A percentile compares a stretch with the other conserved stretches of the same genome.
Conservation (phyloP, 139 green algal genomes). For the Chlorella sp. region DNA sequence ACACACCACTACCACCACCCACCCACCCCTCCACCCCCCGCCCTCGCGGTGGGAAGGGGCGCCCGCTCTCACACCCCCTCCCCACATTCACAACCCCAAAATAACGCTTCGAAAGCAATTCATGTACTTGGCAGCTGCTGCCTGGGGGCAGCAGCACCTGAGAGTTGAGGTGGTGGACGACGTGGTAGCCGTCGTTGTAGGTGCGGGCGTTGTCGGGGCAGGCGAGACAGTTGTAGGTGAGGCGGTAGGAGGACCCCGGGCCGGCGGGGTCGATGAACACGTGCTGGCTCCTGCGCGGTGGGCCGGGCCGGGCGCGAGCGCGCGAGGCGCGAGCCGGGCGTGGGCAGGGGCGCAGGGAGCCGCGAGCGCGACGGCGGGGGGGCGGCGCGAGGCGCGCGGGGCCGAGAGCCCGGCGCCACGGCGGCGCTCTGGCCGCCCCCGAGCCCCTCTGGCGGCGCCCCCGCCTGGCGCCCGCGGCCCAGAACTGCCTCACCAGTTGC, state of each 20-base stretch:
- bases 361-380: neutral
- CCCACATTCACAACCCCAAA: too few relatives aligned
- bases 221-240: constrained; percentile 85
- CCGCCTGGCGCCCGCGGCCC: neutral
- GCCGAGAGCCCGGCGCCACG: neutral
- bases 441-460: neutral
- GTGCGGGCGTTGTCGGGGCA: constrained; percentile 74
- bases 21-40: too few relatives aligned
- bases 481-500: constrained; percentile 75
- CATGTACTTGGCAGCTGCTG: too few relatives aligned
- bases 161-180: constrained; percentile 88
- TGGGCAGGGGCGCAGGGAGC: neutral
- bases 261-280: constrained; percentile 75
- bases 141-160: too few relatives aligned
- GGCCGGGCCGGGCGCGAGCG: neutral
- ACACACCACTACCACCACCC: too few relatives aligned
- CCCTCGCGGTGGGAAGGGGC: too few relatives aligned
- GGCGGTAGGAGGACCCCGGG: constrained; percentile 50
- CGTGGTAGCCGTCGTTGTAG: constrained; percentile 95
- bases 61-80: too few relatives aligned
- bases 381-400: neutral
- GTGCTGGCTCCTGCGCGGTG: constrained; percentile 77
- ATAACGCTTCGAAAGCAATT: too few relatives aligned
- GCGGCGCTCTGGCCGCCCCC: neutral
- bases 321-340: too few relatives aligned